Base-by-base conservation (phyloP, 2,329 filamentous ascomycete genomes). In the Epichloe gansuensis region DNA sequence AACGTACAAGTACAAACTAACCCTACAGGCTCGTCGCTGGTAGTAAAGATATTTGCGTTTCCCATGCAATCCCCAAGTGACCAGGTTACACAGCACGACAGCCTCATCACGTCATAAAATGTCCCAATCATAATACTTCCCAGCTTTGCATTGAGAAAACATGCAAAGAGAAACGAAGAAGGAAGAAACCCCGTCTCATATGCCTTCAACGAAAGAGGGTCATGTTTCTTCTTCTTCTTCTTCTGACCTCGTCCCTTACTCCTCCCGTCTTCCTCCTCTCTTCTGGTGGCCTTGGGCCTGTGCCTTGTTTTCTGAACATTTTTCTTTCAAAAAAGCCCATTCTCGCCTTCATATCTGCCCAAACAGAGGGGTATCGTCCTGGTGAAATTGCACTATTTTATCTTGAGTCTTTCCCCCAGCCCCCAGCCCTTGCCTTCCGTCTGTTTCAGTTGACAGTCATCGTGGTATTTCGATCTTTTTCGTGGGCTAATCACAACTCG, bases 401-500 rank as follows among this genome's bases (percentile, higher is more conserved):
- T 15, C 13, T 25, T 31, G 43, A 48, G 13, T 6, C 25, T 28
- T 34, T 21, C 17, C 17, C 17, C 17, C 39, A 17, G 4, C 11
- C 31, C 28, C 31, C 21, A 15, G 11, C 28, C 42, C 50, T 12
- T 23, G 17, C 51, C 34, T 35, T 52, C 31, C 4, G 21, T 37
- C 13, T 31, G 25, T 25, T 46, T 35, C 38, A 5, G 2, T 28
- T 37, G 41, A 17, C 23, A 15, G 13, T 13, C 5, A 39, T 17
- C 13, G 31, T 37, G 34, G 17, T 31, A 7, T 11, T 37, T 25
- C 35, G 37, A 12, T 5, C 21, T 9, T 15, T 3, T 5, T 13
- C 8, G 8, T 2, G 17, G 15, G 28, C 48, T 67, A 59, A 72
- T 69, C 60, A 75, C 56, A 75, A 53, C 59, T 75, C 73, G 52